These are phyloP conservation scores for Spatholobus suberectus DNA, from an alignment of 306 rosid species.

Conservation along the genomic window DNA sequence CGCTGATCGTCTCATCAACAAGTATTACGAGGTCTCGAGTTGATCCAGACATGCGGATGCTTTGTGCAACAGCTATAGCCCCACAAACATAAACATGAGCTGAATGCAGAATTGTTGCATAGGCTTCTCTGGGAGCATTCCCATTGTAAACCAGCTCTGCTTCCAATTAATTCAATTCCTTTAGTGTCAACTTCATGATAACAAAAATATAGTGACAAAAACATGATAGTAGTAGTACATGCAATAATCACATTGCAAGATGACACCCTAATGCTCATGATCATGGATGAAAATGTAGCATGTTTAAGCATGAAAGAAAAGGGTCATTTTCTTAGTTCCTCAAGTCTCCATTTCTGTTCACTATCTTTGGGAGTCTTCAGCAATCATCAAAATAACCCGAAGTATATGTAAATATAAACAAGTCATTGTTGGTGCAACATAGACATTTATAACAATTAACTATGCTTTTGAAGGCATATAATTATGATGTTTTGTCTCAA, in stretches of 20 bases:
- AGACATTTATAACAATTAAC: neutral
- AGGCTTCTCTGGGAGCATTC: conserved; percentile 77
- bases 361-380: neutral
- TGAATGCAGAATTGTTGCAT: conserved; percentile 94
- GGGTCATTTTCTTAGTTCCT: conserved; percentile 6
- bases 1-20: conserved; percentile 84
- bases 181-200: conserved; percentile 11
- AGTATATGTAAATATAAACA: neutral
- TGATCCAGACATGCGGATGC: conserved; percentile 91
- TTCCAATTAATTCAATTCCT: conserved; percentile 41
- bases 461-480: conserved; percentile 10
- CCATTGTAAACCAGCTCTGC: conserved; percentile 74
- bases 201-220: neutral
- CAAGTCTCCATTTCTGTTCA: neutral
- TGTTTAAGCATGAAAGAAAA: neutral
- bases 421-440: neutral
- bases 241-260: conserved; percentile 26
- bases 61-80: conserved; percentile 95
- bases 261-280: neutral
- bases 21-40: conserved; percentile 89
- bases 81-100: conserved; percentile 95
- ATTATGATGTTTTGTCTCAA: conserved; percentile 17
- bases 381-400: neutral
- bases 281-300: neutral
- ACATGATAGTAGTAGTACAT: neutral